These are phyloP conservation scores for Fusarium sp. DNA, from an alignment of 2,329 filamentous ascomycete species.

Conservation along the genomic window DNA sequence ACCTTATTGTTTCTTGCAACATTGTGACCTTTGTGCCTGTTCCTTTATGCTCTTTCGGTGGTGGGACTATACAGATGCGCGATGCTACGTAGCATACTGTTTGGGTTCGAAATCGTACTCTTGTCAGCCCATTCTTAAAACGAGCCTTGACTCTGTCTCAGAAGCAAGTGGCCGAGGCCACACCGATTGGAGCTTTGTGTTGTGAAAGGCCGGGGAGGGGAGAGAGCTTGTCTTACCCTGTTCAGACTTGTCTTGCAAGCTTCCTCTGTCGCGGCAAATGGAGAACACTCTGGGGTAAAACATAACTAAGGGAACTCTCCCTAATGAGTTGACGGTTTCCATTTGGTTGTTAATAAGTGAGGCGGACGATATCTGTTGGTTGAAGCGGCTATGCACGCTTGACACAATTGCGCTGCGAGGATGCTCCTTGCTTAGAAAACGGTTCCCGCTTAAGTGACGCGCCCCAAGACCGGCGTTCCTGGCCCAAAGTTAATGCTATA, in stretches of 20 bases:
- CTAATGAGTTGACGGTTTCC: conserved; percentile 2
- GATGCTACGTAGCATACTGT: conserved; percentile 24
- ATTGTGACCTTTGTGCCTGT: neutral
- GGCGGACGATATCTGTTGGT: neutral
- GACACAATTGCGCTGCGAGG: conserved; percentile 5
- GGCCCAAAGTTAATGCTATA: neutral
- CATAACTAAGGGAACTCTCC: neutral
- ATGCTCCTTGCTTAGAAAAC: conserved; percentile 5
- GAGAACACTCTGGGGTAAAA: conserved; percentile 10
- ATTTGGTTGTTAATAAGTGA: conserved; percentile 3
- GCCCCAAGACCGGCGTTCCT: neutral
- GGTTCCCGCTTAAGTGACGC: neutral
- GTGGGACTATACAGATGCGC: neutral
- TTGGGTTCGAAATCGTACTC: neutral
- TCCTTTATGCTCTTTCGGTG: neutral
- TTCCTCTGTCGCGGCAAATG: neutral
- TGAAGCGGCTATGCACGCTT: neutral
- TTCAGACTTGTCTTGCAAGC: neutral
- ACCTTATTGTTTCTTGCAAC: neutral
- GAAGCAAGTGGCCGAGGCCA: neutral
- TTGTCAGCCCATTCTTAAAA: conserved; percentile 11
- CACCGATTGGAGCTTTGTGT: conserved; percentile 10
- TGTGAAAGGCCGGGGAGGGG: neutral
- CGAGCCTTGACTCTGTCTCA: neutral
- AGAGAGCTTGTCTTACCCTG: neutral